Evolutionary conservation across 2,329 filamentous ascomycete genomes (phyloP).

Genomic region (Ceratocystis cacaofunesta): DNA sequence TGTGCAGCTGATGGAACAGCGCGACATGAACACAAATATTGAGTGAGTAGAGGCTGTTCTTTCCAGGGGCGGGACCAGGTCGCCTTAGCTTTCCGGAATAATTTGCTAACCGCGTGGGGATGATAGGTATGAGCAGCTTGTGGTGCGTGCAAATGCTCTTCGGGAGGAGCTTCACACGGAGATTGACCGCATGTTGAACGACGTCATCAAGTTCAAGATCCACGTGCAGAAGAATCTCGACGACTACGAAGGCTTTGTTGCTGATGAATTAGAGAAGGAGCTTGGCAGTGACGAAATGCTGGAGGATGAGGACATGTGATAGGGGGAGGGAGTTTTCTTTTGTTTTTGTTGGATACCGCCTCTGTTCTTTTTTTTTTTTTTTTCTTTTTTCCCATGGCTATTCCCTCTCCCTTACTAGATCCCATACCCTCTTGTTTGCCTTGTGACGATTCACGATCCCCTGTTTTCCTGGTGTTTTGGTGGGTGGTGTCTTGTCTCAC

Average conservation of each 20-base stretch:
- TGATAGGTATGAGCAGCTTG: slow-evolving; percentile 76
- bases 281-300: slow-evolving; percentile 48
- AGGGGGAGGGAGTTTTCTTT: background rate
- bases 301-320: slow-evolving; percentile 29
- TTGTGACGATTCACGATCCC: slow-evolving; percentile 13
- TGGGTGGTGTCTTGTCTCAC: background rate
- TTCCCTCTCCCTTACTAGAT: slow-evolving; percentile 14
- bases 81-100: background rate
- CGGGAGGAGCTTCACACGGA: slow-evolving; percentile 97
- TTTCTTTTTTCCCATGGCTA: slow-evolving; percentile 17
- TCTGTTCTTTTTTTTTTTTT: slow-evolving; percentile 5
- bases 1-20: slow-evolving; percentile 81
- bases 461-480: background rate
- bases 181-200: slow-evolving; percentile 88
- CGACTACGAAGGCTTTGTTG: slow-evolving; percentile 86
- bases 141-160: slow-evolving; percentile 65
- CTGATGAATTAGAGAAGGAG: slow-evolving; percentile 81
- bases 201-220: slow-evolving; percentile 97
- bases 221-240: slow-evolving; percentile 86
- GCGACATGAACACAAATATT: slow-evolving; percentile 92
- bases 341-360: background rate
- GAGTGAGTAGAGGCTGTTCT: slow-evolving; percentile 44
- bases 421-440: background rate
- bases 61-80: background rate
- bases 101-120: background rate